Percentiles rank a stretch among this genome's conserved stretches.
Conservation (phyloP, 257 asterid species). For the Catharanthus roseus region DNA sequence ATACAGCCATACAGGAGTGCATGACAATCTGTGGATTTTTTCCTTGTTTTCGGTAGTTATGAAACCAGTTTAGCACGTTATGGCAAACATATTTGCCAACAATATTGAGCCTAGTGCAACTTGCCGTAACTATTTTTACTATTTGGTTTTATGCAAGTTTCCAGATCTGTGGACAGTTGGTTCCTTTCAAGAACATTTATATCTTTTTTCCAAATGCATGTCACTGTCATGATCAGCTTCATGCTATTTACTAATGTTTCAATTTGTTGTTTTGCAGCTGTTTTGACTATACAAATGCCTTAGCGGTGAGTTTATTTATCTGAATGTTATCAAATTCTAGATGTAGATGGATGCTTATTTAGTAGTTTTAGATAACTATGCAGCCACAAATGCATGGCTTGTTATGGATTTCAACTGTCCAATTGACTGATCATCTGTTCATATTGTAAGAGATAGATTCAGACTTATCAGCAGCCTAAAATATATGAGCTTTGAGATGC, state of each 20-base stretch:
- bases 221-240: constrained; percentile 2
- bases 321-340: neutral
- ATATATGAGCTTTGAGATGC: neutral
- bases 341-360: neutral
- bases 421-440: neutral
- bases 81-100: neutral
- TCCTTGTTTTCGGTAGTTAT: neutral
- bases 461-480: neutral
- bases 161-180: neutral
- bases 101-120: neutral
- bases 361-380: neutral
- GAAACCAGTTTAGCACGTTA: neutral
- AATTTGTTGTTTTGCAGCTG: constrained; percentile 61
- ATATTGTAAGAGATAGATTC: neutral
- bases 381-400: neutral
- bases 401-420: neutral
- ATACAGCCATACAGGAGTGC: neutral
- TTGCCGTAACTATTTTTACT: neutral
- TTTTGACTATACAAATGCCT: constrained; percentile 94
- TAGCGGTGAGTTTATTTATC: constrained; percentile 63
- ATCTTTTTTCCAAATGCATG: constrained; percentile 2
- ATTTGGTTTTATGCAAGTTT: neutral
- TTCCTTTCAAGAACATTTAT: no score
- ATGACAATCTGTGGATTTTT: neutral
- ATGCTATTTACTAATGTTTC: constrained; percentile 9